These are phyloP conservation scores for Hippophae gyantsensis DNA, from an alignment of 306 rosid species.

Conservation along the genomic window DNA sequence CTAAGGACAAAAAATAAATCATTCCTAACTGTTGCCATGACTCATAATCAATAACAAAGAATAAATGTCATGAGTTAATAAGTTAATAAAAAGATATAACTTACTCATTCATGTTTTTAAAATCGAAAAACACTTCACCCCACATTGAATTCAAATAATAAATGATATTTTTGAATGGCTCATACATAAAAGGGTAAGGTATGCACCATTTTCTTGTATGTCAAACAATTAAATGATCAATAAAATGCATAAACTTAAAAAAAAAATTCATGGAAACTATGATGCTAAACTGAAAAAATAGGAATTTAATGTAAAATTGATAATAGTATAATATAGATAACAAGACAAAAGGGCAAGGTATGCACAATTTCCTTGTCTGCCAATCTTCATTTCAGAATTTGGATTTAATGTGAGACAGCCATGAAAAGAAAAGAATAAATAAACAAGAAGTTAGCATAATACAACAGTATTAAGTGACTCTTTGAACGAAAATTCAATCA, in stretches of 20 bases:
- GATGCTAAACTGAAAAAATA: background rate
- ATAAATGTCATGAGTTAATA: too few relatives aligned
- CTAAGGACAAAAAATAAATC: background rate
- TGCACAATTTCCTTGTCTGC: conserved; percentile 79
- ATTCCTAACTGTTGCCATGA: too few relatives aligned
- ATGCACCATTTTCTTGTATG: too few relatives aligned
- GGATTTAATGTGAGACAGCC: conserved; percentile 22
- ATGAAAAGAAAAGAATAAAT: conserved; percentile 18
- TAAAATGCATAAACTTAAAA: background rate
- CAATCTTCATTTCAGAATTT: conserved; percentile 43
- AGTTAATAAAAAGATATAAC: too few relatives aligned
- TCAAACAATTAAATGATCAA: conserved; percentile 1
- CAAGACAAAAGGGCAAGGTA: conserved; percentile 16
- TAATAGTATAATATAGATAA: background rate
- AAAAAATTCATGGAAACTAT: background rate
- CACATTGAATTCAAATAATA: too few relatives aligned
- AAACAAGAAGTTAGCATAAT: conserved; percentile 33
- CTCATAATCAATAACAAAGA: too few relatives aligned
- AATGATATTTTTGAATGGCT: too few relatives aligned
- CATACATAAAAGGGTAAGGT: too few relatives aligned
- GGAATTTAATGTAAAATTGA: background rate
- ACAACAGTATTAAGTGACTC: conserved; percentile 8
- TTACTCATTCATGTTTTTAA: too few relatives aligned
- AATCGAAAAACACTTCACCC: too few relatives aligned
- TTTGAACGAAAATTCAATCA: conserved; percentile 17